phyloP scores from a whole-genome alignment of 106 monocot genomes.

The Dioscorea dumetorum region DNA sequence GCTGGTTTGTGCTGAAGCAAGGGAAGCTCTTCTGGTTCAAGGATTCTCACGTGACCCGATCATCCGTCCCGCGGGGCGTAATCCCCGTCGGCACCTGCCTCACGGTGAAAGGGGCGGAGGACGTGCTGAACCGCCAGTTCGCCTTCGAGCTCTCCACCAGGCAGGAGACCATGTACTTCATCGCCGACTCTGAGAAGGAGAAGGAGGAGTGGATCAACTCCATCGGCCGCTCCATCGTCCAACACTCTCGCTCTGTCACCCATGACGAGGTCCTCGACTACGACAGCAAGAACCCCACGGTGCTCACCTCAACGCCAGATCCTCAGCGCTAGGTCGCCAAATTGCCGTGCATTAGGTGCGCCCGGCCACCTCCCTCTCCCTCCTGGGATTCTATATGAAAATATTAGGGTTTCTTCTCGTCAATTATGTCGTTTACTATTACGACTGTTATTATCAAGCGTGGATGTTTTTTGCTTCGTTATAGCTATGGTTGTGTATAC shows the following conservation, averaged over 20 bases:
- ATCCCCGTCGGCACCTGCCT: constrained; percentile 25
- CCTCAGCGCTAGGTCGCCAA: neutral
- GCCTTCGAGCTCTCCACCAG: constrained; percentile 39
- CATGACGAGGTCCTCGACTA: constrained; percentile 11
- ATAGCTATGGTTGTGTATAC: too few relatives aligned
- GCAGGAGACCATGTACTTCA: constrained; percentile 12
- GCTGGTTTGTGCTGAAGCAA: constrained; percentile 12
- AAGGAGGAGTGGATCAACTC: constrained; percentile 19
- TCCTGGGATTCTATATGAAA: too few relatives aligned
- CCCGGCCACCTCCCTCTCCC: too few relatives aligned
- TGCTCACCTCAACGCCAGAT: neutral
- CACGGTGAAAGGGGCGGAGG: constrained; percentile 50
- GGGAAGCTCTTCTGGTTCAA: constrained; percentile 15
- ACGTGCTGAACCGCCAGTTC: constrained; percentile 31
- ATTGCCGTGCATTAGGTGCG: too few relatives aligned
- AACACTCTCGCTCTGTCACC: constrained; percentile 11
- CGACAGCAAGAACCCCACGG: neutral
- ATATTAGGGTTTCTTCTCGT: too few relatives aligned
- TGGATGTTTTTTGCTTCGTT: too few relatives aligned
- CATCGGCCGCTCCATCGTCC: constrained; percentile 16
- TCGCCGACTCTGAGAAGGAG: constrained; percentile 13
- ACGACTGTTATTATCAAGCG: too few relatives aligned
- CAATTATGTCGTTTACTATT: too few relatives aligned
- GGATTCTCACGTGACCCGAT: constrained; percentile 1
- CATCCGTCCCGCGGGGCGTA: constrained; percentile 6